Percentiles rank a stretch among this genome's conserved stretches.
These are phyloP conservation scores for Schizonepeta tenuifolia DNA, from an alignment of 257 asterid genomes.

Conservation along the genomic window DNA sequence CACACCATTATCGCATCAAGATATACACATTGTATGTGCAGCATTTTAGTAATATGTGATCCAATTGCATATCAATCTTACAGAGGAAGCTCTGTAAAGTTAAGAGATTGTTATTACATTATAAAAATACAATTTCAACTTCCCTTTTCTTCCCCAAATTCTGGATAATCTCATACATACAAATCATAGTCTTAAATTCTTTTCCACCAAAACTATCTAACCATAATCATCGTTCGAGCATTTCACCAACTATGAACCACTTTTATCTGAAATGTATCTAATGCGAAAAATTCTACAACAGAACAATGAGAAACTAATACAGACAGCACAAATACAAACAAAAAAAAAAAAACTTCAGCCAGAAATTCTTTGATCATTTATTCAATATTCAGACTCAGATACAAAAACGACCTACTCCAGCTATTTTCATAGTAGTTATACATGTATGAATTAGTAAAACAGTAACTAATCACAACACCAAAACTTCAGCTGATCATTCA, in stretches of 20 bases:
- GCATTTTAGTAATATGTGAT: not conserved
- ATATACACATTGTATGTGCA: not conserved
- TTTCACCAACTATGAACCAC: constrained; percentile 1
- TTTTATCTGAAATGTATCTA: not conserved
- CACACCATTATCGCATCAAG: constrained; percentile 15
- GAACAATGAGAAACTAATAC: constrained; percentile 12
- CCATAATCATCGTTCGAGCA: not conserved
- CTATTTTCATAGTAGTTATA: constrained; percentile 28
- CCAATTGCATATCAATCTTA: not conserved
- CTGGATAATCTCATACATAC: not conserved
- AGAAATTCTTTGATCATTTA: constrained; percentile 29
- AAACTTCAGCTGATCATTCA: constrained; percentile 33
- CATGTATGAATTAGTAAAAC: constrained; percentile 34
- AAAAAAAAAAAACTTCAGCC: constrained; percentile 26
- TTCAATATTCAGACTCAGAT: constrained; percentile 24
- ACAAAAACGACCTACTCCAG: constrained; percentile 12
- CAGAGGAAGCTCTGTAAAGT: not conserved
- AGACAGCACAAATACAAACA: constrained; percentile 12
- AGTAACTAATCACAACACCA: constrained; percentile 28
- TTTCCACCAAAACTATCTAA: not conserved
- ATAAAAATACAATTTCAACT: not conserved
- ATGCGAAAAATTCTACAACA: not conserved
- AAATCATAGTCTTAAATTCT: constrained; percentile 10
- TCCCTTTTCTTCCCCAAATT: not conserved
- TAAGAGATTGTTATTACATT: not conserved